Evolutionary conservation across 140 eudicot species (phyloP).

Genomic region (Senecio squalidus): DNA sequence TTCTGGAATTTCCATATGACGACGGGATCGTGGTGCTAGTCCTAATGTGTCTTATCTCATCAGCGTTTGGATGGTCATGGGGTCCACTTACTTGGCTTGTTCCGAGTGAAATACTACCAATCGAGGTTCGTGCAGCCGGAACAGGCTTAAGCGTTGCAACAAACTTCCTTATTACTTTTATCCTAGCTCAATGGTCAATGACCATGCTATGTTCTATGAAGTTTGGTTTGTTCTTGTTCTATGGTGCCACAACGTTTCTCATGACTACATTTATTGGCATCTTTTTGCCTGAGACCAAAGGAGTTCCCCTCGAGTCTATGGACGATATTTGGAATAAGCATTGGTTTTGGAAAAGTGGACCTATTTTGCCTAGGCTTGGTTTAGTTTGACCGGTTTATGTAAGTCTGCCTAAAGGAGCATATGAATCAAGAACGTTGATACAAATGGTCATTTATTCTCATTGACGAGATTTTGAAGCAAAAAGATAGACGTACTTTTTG

Average conservation of each 20-base stretch:
- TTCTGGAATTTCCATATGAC: conserved; percentile 1
- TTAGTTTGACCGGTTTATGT: background rate
- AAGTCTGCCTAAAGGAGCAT: background rate
- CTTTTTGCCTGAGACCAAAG: conserved; percentile 51
- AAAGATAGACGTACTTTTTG: background rate
- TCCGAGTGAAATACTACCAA: conserved; percentile 39
- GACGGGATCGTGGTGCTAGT: conserved; percentile 28
- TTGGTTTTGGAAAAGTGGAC: conserved; percentile 42
- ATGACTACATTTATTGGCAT: conserved; percentile 30
- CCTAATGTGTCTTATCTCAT: conserved; percentile 34
- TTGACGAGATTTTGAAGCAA: conserved; percentile 2
- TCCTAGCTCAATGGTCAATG: conserved; percentile 35
- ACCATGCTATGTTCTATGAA: conserved; percentile 35
- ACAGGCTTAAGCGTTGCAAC: conserved; percentile 38
- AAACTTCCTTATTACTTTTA: conserved; percentile 34
- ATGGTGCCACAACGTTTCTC: conserved; percentile 29
- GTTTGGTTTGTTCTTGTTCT: conserved; percentile 40
- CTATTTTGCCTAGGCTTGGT: conserved; percentile 1
- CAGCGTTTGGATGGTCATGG: conserved; percentile 50
- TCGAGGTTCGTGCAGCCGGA: conserved; percentile 40
- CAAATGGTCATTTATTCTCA: conserved; percentile 8
- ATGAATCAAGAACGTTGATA: conserved; percentile 4
- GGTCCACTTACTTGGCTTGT: conserved; percentile 51
- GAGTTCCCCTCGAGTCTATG: conserved; percentile 39
- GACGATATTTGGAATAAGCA: conserved; percentile 35